Evolutionary conservation across 106 monocot genomes (phyloP).

Genomic region (Chionographis japonica): DNA sequence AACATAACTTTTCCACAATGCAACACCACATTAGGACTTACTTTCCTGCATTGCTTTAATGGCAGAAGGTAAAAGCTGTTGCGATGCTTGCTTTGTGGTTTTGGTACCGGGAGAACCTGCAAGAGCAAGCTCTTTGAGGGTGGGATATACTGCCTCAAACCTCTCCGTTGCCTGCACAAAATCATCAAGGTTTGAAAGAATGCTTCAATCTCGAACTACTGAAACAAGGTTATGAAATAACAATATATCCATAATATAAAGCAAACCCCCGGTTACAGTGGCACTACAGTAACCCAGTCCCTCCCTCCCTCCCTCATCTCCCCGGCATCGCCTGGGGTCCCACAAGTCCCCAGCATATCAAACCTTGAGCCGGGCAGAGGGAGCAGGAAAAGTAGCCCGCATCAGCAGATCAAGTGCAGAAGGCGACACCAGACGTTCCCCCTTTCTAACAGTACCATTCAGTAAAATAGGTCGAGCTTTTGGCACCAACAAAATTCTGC

Average conservation of each 20-base stretch:
- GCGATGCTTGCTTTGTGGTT: slow-evolving; percentile 82
- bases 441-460: slow-evolving; percentile 90
- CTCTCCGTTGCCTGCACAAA: slow-evolving; percentile 86
- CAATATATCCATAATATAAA: neutral
- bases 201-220: neutral
- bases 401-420: slow-evolving; percentile 73
- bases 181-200: neutral
- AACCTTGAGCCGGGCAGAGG: slow-evolving; percentile 76
- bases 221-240: neutral
- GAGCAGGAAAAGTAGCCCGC: slow-evolving; percentile 61
- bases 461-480: slow-evolving; percentile 78
- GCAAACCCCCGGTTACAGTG: too few relatives aligned
- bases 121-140: slow-evolving; percentile 81
- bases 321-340: too few relatives aligned
- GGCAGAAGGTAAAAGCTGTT: slow-evolving; percentile 58
- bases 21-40: slow-evolving; percentile 19
- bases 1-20: too few relatives aligned
- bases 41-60: slow-evolving; percentile 74
- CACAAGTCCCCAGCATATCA: neutral
- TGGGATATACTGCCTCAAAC: slow-evolving; percentile 83
- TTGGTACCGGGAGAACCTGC: slow-evolving; percentile 76
- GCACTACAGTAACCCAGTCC: too few relatives aligned
- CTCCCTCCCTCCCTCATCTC: too few relatives aligned
- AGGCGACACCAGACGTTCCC: slow-evolving; percentile 87
- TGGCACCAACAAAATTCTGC: slow-evolving; percentile 61